phyloP scores from a whole-genome alignment of 2,329 filamentous ascomycete genomes.

The Fusarium sp. region DNA sequence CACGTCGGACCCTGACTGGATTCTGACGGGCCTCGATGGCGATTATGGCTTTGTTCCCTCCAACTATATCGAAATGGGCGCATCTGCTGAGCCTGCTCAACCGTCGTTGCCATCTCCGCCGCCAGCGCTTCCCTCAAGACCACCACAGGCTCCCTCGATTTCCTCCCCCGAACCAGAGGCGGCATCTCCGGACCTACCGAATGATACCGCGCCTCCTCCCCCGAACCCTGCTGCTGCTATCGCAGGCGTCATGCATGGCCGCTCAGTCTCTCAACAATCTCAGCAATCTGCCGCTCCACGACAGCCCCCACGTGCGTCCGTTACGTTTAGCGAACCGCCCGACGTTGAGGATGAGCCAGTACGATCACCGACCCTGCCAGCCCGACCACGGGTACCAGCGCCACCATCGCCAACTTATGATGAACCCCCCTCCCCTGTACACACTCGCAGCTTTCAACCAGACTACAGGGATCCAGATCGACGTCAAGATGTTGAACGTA shows the following conservation, averaged over 20 bases:
- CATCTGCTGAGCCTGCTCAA: slow-evolving; percentile 59
- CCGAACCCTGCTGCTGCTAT: slow-evolving; percentile 66
- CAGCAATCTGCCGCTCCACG: slow-evolving; percentile 43
- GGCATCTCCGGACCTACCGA: slow-evolving; percentile 50
- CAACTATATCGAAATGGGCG: slow-evolving; percentile 89
- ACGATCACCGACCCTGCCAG: slow-evolving; percentile 56
- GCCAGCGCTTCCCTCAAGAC: slow-evolving; percentile 60
- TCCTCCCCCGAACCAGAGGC: slow-evolving; percentile 37
- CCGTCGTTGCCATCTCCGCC: slow-evolving; percentile 52
- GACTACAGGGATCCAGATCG: slow-evolving; percentile 50
- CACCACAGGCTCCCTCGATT: slow-evolving; percentile 48
- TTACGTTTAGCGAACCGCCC: slow-evolving; percentile 45
- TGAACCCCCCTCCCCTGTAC: slow-evolving; percentile 38
- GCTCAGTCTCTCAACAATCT: slow-evolving; percentile 52
- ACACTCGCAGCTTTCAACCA: slow-evolving; percentile 41
- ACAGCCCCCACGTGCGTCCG: slow-evolving; percentile 45
- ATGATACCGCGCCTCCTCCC: slow-evolving; percentile 41
- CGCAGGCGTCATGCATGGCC: slow-evolving; percentile 67
- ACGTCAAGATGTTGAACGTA: slow-evolving; percentile 56
- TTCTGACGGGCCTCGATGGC: slow-evolving; percentile 83
- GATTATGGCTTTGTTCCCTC: slow-evolving; percentile 95
- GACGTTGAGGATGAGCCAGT: slow-evolving; percentile 50
- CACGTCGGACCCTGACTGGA: slow-evolving; percentile 94
- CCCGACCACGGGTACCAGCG: slow-evolving; percentile 48
- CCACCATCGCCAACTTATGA: slow-evolving; percentile 42